These are phyloP conservation scores for Cytospora piceicola DNA, from an alignment of 2,329 filamentous ascomycete genomes.

Conservation along the genomic window DNA sequence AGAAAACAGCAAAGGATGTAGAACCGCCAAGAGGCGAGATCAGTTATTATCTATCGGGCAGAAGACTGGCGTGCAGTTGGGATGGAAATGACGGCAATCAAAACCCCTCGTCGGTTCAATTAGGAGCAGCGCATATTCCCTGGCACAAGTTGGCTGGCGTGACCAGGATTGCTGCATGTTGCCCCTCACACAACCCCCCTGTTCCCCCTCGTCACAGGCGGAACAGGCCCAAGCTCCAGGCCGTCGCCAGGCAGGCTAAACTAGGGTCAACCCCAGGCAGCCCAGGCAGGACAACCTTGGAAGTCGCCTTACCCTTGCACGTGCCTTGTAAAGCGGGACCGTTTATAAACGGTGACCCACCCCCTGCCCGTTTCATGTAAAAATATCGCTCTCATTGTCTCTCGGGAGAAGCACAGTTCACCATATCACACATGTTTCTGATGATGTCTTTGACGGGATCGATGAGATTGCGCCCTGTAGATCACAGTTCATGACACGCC, in stretches of 20 bases:
- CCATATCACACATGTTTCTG: background rate
- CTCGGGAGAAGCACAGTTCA: background rate
- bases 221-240: background rate
- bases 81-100: slow-evolving; percentile 27
- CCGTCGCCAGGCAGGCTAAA: background rate
- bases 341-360: background rate
- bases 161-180: slow-evolving; percentile 3
- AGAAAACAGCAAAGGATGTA: slow-evolving; percentile 18
- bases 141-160: slow-evolving; percentile 4
- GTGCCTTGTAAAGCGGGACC: background rate
- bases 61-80: slow-evolving; percentile 11
- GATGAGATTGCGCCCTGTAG: slow-evolving; percentile 18
- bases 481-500: slow-evolving; percentile 5
- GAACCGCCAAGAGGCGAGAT: slow-evolving; percentile 14
- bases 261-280: no score
- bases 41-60: background rate
- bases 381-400: background rate
- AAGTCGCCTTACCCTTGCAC: background rate
- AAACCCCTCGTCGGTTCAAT: slow-evolving; percentile 23
- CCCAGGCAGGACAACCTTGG: no score
- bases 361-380: background rate
- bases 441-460: background rate
- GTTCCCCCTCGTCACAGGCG: background rate
- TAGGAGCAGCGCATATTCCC: slow-evolving; percentile 15
- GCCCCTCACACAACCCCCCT: background rate